Evolutionary conservation across 345 rosid species (phyloP), one percentile per base, ranked within the genome.

Genomic region (Lumnitzera racemosa): DNA sequence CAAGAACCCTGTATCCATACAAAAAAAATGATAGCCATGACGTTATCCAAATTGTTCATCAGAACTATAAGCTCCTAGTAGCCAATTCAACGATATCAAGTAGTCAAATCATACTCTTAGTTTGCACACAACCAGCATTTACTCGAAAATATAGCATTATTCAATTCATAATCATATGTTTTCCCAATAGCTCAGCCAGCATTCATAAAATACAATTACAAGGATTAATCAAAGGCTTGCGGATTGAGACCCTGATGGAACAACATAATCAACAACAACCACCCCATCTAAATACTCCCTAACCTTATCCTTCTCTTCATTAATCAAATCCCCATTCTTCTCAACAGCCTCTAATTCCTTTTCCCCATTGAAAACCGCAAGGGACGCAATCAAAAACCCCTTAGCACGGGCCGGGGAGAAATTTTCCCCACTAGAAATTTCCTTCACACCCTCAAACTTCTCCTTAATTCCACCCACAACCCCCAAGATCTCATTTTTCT

Each of bases 321-420:
- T 70, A 61, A 73, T 79, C 58, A 79, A 54, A 55, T 67, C 81
- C 59, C 67, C 74, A 3, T 80, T 65, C 7, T 80, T 52, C 56
- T 73, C 82, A 24, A 61, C 72, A 2, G 73, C 65, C 20, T 82
- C 81, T 69, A 83, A 52, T 59, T 80, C 91, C 2, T 67, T 58
- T 43, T 69, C 47, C 46, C 79, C 80, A 13, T 24, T 68, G 50
- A 84, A 83, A 57, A 81, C 81, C 36, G 83, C 83, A 13, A 87
- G 66, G 41, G 94, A 83, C 5, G 80, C 94, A 56, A 86, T 77
- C 3, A 85, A 79, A 58, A 83, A 84, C 15, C 91, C 97, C 43
- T 87, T 83, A 1, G 87, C 87, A 69, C 87, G 81, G 2, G 67
- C 90, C 3, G 85, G 88, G n/a, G 91, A 81, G 62, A 91, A 88